phyloP scores from a whole-genome alignment of 2,329 filamentous ascomycete genomes.

The Neofusicoccum laricinum region DNA sequence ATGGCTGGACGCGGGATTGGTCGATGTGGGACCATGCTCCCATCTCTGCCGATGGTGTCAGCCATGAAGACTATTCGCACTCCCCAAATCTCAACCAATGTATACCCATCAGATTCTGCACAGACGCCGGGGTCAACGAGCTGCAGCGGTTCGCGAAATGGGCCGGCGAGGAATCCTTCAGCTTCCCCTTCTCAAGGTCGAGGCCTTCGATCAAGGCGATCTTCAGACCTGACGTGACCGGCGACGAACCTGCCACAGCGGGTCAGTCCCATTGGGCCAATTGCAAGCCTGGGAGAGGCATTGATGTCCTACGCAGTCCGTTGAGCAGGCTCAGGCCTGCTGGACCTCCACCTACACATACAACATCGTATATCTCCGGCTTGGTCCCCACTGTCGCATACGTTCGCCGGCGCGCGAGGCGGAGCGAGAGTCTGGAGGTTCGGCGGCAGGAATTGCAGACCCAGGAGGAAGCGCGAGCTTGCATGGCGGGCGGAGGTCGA shows the following conservation, averaged over 20 bases:
- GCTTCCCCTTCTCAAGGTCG: conserved; percentile 67
- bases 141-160: conserved; percentile 92
- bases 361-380: conserved; percentile 85
- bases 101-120: conserved; percentile 67
- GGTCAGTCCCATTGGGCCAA: conserved; percentile 19
- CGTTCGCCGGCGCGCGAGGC: not conserved
- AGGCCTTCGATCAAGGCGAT: conserved; percentile 90
- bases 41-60: conserved; percentile 51
- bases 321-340: conserved; percentile 70
- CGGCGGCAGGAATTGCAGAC: conserved; percentile 13
- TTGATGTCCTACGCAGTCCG: conserved; percentile 34
- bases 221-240: conserved; percentile 71
- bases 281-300: not conserved
- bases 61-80: not conserved
- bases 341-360: conserved; percentile 86
- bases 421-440: not conserved
- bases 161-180: conserved; percentile 58
- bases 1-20: conserved; percentile 72
- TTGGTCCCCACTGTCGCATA: conserved; percentile 27
- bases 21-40: conserved; percentile 82
- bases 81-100: not conserved
- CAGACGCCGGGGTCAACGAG: conserved; percentile 85
- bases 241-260: conserved; percentile 63
- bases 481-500: not conserved
- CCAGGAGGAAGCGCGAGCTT: not conserved